A percentile compares a stretch with the other conserved stretches of the same genome.
Conservation (phyloP, 1,284 basidiomycete species). For the Rugiboletus extremiorientalis region DNA sequence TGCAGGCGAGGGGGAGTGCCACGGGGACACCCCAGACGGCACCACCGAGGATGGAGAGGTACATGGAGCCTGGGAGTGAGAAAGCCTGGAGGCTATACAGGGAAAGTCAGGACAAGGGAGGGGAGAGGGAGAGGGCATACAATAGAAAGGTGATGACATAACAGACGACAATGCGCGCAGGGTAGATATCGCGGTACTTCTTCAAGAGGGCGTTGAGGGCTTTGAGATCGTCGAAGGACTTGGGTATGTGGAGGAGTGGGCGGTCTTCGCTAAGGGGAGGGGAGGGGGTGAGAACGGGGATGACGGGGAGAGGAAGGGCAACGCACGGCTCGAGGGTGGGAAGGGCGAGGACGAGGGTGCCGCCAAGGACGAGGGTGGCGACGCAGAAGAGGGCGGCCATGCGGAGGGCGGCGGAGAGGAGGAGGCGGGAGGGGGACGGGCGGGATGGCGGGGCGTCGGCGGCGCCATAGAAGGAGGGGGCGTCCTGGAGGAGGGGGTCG, state of each 20-base stretch:
- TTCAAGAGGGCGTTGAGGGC: slow-evolving; percentile 80
- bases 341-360: slow-evolving; percentile 75
- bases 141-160: slow-evolving; percentile 91
- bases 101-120: slow-evolving; percentile 16
- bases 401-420: slow-evolving; percentile 80
- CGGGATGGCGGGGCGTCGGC: slow-evolving; percentile 27
- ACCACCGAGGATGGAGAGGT: slow-evolving; percentile 94
- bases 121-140: slow-evolving; percentile 44
- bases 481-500: slow-evolving; percentile 26
- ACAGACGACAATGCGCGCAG: slow-evolving; percentile 77
- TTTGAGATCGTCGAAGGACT: slow-evolving; percentile 81
- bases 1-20: slow-evolving; percentile 89
- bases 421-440: slow-evolving; percentile 51
- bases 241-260: slow-evolving; percentile 73
- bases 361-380: slow-evolving; percentile 69
- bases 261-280: slow-evolving; percentile 77
- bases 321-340: slow-evolving; percentile 79
- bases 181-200: slow-evolving; percentile 87
- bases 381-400: slow-evolving; percentile 76
- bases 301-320: background rate
- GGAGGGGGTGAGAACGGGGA: slow-evolving; percentile 9
- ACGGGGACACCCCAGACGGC: slow-evolving; percentile 94
- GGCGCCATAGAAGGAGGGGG: slow-evolving; percentile 38
- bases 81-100: slow-evolving; percentile 86
- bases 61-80: slow-evolving; percentile 97